These are phyloP conservation scores for Phytophthora cactorum DNA, from an alignment of 352 stramenopile genomes.

Conservation along the genomic window DNA sequence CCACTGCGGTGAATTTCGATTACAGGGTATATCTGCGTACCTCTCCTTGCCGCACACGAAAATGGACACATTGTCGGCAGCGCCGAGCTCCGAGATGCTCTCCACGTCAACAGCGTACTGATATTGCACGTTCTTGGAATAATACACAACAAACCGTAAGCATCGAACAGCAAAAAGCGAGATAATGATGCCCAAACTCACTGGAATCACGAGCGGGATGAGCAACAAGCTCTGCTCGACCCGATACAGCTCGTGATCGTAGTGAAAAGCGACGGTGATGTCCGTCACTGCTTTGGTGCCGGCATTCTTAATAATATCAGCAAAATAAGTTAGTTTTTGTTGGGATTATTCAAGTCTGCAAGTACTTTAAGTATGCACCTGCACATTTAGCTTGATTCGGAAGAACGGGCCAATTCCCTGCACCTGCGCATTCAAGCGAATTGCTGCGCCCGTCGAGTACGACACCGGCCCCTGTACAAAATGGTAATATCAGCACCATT, in stretches of 20 bases:
- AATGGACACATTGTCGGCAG: constrained; percentile 80
- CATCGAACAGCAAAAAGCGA: constrained; percentile 12
- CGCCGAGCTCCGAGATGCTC: constrained; percentile 69
- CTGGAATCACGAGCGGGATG: constrained; percentile 75
- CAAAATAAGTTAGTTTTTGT: background rate
- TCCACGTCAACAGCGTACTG: constrained; percentile 73
- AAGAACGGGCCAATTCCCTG: constrained; percentile 84
- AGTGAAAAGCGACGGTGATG: constrained; percentile 76
- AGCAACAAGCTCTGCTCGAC: constrained; percentile 70
- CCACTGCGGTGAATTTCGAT: background rate
- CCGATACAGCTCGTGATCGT: constrained; percentile 78
- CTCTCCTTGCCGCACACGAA: constrained; percentile 87
- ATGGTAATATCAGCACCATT: background rate
- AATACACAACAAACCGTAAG: constrained; percentile 7
- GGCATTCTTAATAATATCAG: constrained; percentile 50
- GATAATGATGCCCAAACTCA: constrained; percentile 27
- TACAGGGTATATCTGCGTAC: constrained; percentile 27
- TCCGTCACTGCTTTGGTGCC: constrained; percentile 70
- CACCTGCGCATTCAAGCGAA: constrained; percentile 85
- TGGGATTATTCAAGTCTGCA: too few relatives aligned
- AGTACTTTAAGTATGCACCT: constrained; percentile 34
- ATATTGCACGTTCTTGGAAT: constrained; percentile 72
- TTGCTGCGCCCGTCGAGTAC: constrained; percentile 70
- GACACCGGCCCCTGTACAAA: constrained; percentile 62
- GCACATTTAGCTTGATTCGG: constrained; percentile 83